A percentile compares a stretch with the other conserved stretches of the same genome.
These are phyloP conservation scores for Xenoacremonium recifei DNA, from an alignment of 2,329 filamentous ascomycete genomes.

Conservation along the genomic window DNA sequence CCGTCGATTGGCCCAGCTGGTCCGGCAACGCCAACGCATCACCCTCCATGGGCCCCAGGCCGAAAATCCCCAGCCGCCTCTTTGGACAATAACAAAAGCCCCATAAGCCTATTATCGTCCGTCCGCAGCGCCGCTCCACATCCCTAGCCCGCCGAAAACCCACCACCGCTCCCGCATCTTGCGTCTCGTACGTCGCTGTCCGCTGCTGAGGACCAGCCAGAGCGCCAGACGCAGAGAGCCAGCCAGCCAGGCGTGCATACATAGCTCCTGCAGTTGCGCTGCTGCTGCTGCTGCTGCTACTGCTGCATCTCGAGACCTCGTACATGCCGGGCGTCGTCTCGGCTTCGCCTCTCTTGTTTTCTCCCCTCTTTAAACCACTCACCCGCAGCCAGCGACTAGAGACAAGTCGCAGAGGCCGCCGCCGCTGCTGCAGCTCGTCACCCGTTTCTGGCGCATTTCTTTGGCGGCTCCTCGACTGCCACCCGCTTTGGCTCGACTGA, in stretches of 20 bases:
- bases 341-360: conserved; percentile 1
- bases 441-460: conserved; percentile 8
- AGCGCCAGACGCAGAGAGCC: too few species aligned
- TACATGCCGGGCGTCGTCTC: background rate
- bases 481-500: background rate
- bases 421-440: conserved; percentile 8
- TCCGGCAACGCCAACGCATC: conserved; percentile 41
- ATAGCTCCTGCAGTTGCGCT: background rate
- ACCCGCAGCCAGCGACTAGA: conserved; percentile 8
- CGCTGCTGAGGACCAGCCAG: background rate
- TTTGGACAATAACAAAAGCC: conserved; percentile 35
- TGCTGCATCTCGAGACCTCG: background rate
- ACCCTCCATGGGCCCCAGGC: conserved; percentile 14
- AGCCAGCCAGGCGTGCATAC: too few species aligned
- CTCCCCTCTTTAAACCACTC: conserved; percentile 13
- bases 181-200: background rate
- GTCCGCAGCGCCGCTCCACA: conserved; percentile 1
- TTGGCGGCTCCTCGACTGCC: background rate
- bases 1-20: conserved; percentile 33
- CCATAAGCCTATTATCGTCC: conserved; percentile 12
- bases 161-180: background rate
- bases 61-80: conserved; percentile 12
- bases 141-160: conserved; percentile 3
- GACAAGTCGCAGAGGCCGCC: conserved; percentile 5
- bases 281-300: background rate